These are phyloP conservation scores for Talaromyces sp. DNA, from an alignment of 2,329 filamentous ascomycete species.

Conservation along the genomic window DNA sequence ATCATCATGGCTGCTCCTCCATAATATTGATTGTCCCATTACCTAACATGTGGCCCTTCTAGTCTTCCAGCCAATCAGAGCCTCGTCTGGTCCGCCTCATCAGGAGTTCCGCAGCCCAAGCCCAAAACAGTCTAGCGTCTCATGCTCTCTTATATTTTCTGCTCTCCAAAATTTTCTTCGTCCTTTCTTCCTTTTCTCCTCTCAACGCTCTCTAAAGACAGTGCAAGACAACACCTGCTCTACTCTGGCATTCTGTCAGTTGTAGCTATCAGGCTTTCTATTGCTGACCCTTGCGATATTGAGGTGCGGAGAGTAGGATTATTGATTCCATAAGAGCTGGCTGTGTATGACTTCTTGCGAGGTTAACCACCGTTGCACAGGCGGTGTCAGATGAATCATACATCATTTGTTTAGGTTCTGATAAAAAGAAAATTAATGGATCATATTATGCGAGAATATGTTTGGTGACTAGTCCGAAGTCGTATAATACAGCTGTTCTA, in stretches of 20 bases:
- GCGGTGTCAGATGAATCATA: constrained; percentile 80
- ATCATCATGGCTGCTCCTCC: background rate
- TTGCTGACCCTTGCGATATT: constrained; percentile 63
- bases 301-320: constrained; percentile 53
- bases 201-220: constrained; percentile 72
- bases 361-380: constrained; percentile 57
- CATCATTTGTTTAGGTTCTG: constrained; percentile 53
- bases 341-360: constrained; percentile 48
- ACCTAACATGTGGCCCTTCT: constrained; percentile 9
- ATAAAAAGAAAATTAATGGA: background rate
- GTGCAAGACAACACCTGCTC: constrained; percentile 67
- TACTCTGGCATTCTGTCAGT: constrained; percentile 64
- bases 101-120: constrained; percentile 5
- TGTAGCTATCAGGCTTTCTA: constrained; percentile 47
- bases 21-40: background rate
- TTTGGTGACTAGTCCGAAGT: constrained; percentile 3
- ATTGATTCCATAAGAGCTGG: constrained; percentile 67
- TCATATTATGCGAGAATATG: constrained; percentile 14
- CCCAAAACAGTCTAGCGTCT: constrained; percentile 26
- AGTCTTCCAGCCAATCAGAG: constrained; percentile 11
- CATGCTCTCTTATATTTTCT: constrained; percentile 19
- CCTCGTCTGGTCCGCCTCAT: background rate
- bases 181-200: constrained; percentile 33
- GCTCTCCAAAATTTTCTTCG: constrained; percentile 15
- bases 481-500: constrained; percentile 14